These are phyloP conservation scores for Talaromyces verruculosus DNA, from an alignment of 2,329 filamentous ascomycete species.

Conservation along the genomic window DNA sequence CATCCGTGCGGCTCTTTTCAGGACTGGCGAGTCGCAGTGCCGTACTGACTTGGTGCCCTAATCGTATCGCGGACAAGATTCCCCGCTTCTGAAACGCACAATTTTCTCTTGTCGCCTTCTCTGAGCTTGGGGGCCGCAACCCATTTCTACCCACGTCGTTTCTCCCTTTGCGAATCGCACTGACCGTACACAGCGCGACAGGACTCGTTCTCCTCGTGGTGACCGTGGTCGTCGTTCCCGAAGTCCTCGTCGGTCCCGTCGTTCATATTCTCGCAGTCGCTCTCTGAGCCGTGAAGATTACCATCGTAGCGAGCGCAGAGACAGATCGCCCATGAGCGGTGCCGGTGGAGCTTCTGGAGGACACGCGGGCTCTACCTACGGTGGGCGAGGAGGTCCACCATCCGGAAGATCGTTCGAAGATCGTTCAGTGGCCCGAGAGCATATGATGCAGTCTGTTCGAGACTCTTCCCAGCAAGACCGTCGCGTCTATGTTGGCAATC, in stretches of 20 bases:
- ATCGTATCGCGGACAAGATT: neutral
- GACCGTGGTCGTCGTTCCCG: slow-evolving; percentile 63
- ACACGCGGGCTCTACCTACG: slow-evolving; percentile 61
- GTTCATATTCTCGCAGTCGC: slow-evolving; percentile 77
- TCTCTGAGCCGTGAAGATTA: slow-evolving; percentile 78
- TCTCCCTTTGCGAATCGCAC: neutral
- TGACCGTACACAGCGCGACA: slow-evolving; percentile 66
- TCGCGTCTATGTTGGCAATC: slow-evolving; percentile 97
- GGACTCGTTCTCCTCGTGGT: slow-evolving; percentile 59
- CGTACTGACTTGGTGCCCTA: neutral
- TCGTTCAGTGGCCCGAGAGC: slow-evolving; percentile 77
- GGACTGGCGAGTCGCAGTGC: neutral
- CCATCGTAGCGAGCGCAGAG: slow-evolving; percentile 71
- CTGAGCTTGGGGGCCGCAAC: neutral
- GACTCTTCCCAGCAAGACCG: slow-evolving; percentile 98
- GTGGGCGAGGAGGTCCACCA: slow-evolving; percentile 62
- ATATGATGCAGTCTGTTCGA: slow-evolving; percentile 92
- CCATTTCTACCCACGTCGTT: neutral
- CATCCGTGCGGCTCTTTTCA: slow-evolving; percentile 2
- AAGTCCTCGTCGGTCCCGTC: slow-evolving; percentile 73
- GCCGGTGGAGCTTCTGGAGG: slow-evolving; percentile 68
- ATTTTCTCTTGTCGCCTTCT: neutral
- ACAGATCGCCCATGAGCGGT: slow-evolving; percentile 83
- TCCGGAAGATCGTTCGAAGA: slow-evolving; percentile 78
- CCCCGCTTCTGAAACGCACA: neutral